phyloP scores from a whole-genome alignment of 441 rosid species.

The Euphorbia celastroides region DNA sequence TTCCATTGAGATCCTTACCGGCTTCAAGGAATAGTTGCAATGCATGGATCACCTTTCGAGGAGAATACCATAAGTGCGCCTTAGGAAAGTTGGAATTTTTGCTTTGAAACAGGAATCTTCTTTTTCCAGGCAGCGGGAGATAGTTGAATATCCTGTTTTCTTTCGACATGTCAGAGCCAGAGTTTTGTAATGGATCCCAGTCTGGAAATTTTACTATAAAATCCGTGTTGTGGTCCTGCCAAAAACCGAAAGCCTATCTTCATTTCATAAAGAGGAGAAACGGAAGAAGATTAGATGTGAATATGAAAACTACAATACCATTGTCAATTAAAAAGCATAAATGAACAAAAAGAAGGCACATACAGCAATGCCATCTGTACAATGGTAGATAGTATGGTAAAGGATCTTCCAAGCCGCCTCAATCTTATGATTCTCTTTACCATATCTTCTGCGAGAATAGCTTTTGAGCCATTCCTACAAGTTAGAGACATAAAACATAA shows the following conservation, averaged over 20 bases:
- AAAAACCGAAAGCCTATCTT: conserved; percentile 14
- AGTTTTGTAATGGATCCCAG: conserved; percentile 65
- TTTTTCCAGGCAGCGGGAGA: conserved; percentile 25
- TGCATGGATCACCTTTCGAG: conserved; percentile 50
- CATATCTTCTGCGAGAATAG: conserved; percentile 76
- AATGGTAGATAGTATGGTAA: conserved; percentile 75
- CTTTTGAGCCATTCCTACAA: conserved; percentile 79
- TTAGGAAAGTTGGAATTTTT: conserved; percentile 48
- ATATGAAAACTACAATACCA: background rate
- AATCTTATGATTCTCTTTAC: conserved; percentile 50
- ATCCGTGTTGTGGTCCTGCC: conserved; percentile 91
- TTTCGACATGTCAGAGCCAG: conserved; percentile 26
- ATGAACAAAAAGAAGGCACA: conserved; percentile 21
- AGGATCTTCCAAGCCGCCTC: conserved; percentile 87
- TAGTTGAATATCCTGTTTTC: conserved; percentile 27
- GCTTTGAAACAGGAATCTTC: conserved; percentile 56
- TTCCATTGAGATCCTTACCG: conserved; percentile 57
- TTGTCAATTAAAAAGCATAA: conserved; percentile 9
- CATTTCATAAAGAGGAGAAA: background rate
- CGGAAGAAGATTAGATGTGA: background rate
- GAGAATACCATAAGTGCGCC: conserved; percentile 93
- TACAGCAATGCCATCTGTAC: conserved; percentile 83
- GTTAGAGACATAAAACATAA: conserved; percentile 11
- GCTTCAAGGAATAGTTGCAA: conserved; percentile 61
- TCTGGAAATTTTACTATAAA: conserved; percentile 90